phyloP scores from a whole-genome alignment of 768 basidiomycete species.

The Lactifluus pinguis region DNA sequence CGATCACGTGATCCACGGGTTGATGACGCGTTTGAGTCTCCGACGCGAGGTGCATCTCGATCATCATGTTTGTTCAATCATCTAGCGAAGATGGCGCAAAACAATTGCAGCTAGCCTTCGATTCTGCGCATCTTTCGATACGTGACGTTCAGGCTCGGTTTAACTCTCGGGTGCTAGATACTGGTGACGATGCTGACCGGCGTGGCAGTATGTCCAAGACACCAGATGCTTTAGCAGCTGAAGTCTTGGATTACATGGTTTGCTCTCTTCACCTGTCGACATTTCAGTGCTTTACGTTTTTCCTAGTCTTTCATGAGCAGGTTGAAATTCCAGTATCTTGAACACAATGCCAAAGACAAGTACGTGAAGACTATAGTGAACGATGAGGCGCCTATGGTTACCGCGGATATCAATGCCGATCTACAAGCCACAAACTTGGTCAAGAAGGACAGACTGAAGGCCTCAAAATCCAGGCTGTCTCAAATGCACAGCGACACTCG shows the following conservation, averaged over 20 bases:
- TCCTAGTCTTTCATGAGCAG: conserved; percentile 64
- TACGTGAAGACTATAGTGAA: conserved; percentile 83
- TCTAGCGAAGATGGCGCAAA: conserved; percentile 9
- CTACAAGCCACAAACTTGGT: conserved; percentile 50
- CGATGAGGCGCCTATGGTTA: conserved; percentile 74
- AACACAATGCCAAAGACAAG: conserved; percentile 85
- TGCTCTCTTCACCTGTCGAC: conserved; percentile 21
- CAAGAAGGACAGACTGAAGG: conserved; percentile 63
- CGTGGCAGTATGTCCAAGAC: background rate
- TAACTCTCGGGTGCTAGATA: conserved; percentile 10
- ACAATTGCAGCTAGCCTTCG: conserved; percentile 11
- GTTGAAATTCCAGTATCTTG: conserved; percentile 82
- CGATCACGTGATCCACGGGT: conserved; percentile 5
- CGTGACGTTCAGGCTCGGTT: conserved; percentile 18
- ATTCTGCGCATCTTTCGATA: conserved; percentile 14
- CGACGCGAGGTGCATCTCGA: too few species aligned
- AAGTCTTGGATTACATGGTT: conserved; percentile 54
- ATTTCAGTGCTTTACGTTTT: background rate
- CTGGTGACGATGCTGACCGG: conserved; percentile 3
- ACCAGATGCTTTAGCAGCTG: conserved; percentile 24
- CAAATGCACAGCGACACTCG: conserved; percentile 56
- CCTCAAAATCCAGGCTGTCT: conserved; percentile 50
- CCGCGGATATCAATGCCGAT: conserved; percentile 69
- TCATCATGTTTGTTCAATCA: conserved; percentile 1
- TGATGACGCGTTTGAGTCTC: too few species aligned